Evolutionary conservation across 2,329 filamentous ascomycete genomes (phyloP), one percentile per base, ranked within the genome.

Genomic region (Didymellaceae sp.): DNA sequence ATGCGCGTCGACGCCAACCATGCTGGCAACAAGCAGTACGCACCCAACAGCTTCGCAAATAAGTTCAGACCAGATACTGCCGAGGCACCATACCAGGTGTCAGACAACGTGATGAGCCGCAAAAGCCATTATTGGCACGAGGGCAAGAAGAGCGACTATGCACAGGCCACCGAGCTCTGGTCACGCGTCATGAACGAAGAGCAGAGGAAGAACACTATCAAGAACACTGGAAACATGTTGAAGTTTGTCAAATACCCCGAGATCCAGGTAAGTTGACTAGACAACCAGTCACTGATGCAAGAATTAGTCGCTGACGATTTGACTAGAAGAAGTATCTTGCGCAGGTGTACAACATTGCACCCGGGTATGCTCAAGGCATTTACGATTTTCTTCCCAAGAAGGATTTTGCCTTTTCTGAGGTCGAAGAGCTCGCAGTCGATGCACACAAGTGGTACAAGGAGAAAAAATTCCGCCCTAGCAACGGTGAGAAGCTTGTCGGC

Each of bases 121-220:
- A 81, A 82, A 70, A 78, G 76, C 55, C 79, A 83, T 59, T 81
- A 78, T 67, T 81, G 75, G 72, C 80, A 82, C 57, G 80, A 83
- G 60, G 80, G 78, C 16, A 79, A 79, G 65, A 72, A 72, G 58
- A 78, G 67, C 54, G 80, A 83, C 39, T 82, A 83, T 60, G 75
- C 77, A 18, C 80, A 83, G 61, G 74, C 79, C 3, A 74, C 71
- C 4, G 76, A 77, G 52, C 74, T 83, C 9, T 83, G 80, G 72
- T 61, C 55, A 16, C 64, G 72, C 9, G 80, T 81, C 46, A 82
- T 83, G 79, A 73, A 61, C 41, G 70, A 75, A 9, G 55, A 75
- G 45, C 67, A 73, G 55, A 71, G 75, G 24, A 62, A 75, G 39
- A 75, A 82, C 55, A 75, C 79, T 6, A 76, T 79, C 56, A 64